Conservation (phyloP, 2,329 filamentous ascomycete genomes). For the Didymosphaeria variabile region DNA sequence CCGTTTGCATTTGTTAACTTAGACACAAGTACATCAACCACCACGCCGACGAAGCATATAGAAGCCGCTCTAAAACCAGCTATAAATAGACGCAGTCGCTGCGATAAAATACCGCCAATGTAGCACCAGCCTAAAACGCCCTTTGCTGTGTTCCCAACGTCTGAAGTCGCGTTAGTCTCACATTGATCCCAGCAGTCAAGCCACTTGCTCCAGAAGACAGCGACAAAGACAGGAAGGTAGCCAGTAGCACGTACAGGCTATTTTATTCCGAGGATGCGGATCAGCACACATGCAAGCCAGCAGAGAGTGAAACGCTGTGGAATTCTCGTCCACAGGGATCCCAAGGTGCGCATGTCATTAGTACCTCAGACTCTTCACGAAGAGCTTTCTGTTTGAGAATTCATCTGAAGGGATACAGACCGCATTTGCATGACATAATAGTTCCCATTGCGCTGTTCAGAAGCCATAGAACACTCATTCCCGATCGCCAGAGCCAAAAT, state of each 20-base stretch:
- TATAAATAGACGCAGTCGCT: constrained; percentile 20
- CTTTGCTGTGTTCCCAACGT: constrained; percentile 20
- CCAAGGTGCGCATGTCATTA: constrained; percentile 50
- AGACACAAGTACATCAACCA: constrained; percentile 19
- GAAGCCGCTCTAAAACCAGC: constrained; percentile 21
- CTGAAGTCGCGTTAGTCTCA: constrained; percentile 4
- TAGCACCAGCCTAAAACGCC: constrained; percentile 20
- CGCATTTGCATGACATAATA: neutral
- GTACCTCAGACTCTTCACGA: constrained; percentile 43
- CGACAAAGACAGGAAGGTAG: constrained; percentile 15
- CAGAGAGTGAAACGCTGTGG: constrained; percentile 48
- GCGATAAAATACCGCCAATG: constrained; percentile 21
- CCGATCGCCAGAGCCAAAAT: neutral
- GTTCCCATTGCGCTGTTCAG: neutral
- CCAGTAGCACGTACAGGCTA: constrained; percentile 12
- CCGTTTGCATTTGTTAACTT: constrained; percentile 19
- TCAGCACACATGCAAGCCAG: constrained; percentile 13
- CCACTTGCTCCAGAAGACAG: constrained; percentile 15
- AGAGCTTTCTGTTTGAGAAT: too few species aligned
- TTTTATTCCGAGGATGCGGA: constrained; percentile 14
- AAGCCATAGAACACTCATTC: neutral
- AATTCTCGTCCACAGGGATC: constrained; percentile 53
- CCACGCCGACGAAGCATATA: constrained; percentile 16
- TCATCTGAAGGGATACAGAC: too few species aligned
- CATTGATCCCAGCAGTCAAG: neutral